These are phyloP conservation scores for Schizosaccharomyces osmophilus DNA, from an alignment of 805 yeast species.

Conservation along the genomic window DNA sequence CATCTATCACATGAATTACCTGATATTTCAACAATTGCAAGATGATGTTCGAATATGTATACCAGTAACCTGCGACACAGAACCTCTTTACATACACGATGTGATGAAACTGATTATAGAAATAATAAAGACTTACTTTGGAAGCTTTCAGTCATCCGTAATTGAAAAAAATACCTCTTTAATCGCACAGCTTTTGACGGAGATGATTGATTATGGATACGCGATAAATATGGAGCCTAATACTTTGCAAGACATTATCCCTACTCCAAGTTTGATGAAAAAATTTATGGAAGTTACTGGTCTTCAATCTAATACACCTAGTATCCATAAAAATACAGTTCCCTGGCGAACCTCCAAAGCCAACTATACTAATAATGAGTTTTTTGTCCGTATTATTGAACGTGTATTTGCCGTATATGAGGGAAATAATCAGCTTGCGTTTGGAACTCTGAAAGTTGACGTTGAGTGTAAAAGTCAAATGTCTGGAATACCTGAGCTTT, in stretches of 20 bases:
- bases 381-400: conserved; percentile 65
- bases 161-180: conserved; percentile 49
- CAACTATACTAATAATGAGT: conserved; percentile 56
- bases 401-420: conserved; percentile 25
- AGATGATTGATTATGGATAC: conserved; percentile 52
- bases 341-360: conserved; percentile 68
- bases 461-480: conserved; percentile 40
- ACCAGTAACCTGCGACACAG: background rate
- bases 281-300: conserved; percentile 22
- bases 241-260: conserved; percentile 42
- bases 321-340: conserved; percentile 12
- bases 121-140: conserved; percentile 20
- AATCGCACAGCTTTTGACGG: conserved; percentile 43
- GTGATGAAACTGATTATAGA: background rate
- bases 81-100: background rate
- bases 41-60: background rate
- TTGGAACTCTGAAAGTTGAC: conserved; percentile 29
- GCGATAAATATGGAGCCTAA: conserved; percentile 55
- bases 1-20: background rate
- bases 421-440: background rate
- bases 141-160: conserved; percentile 25
- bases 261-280: conserved; percentile 32
- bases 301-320: conserved; percentile 10
- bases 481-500: conserved; percentile 56
- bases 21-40: background rate